Conservation (phyloP, 2,329 filamentous ascomycete genomes). For the Nannizzia gypsea region DNA sequence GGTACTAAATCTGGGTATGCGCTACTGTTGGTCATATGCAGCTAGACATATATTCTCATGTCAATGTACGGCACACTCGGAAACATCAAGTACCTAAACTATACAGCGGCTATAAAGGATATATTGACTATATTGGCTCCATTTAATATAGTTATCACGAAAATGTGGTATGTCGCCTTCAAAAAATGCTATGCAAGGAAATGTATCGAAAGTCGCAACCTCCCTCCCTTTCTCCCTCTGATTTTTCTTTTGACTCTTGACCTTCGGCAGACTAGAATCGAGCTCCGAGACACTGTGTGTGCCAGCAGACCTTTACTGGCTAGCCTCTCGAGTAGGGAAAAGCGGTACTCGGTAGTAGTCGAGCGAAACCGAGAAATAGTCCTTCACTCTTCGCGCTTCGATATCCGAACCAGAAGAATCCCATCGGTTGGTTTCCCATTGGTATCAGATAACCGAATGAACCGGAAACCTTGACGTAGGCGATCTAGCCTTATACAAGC, state of each 20-base stretch:
- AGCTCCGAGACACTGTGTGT: background rate
- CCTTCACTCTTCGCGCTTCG: constrained; percentile 37
- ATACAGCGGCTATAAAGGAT: background rate
- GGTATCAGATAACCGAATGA: constrained; percentile 63
- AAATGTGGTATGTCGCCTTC: background rate
- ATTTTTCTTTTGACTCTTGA: background rate
- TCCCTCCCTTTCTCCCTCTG: background rate
- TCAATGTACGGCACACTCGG: background rate
- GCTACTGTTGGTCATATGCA: background rate
- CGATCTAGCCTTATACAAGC: constrained; percentile 77
- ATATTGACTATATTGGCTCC: background rate
- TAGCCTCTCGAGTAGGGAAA: background rate
- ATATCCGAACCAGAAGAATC: constrained; percentile 60
- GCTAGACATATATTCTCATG: background rate
- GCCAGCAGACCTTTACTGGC: background rate
- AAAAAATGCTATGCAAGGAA: background rate
- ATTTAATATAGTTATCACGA: constrained; percentile 1
- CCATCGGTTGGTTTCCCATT: constrained; percentile 56
- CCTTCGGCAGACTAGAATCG: background rate
- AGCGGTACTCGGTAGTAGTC: background rate
- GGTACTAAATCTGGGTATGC: background rate
- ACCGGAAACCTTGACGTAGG: constrained; percentile 60
- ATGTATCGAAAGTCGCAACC: background rate
- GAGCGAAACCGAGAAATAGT: background rate
- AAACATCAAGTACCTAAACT: background rate